These are phyloP conservation scores for Talaromyces sp. DNA, from an alignment of 2,329 filamentous ascomycete genomes.

Conservation along the genomic window DNA sequence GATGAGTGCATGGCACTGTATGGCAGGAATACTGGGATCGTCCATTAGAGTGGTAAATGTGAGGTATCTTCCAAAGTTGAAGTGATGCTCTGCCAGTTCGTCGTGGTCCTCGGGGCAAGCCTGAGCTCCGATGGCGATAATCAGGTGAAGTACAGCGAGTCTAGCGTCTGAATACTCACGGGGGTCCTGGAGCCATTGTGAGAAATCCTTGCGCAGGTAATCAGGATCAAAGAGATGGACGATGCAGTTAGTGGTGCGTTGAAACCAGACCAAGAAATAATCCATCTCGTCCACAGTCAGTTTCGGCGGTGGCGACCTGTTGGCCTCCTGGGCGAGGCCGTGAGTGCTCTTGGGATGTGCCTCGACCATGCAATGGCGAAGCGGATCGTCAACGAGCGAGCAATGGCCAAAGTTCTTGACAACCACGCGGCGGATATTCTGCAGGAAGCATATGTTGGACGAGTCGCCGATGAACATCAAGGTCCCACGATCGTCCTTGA, in stretches of 20 bases:
- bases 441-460: neutral
- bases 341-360: neutral
- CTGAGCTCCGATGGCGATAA: neutral
- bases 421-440: conserved; percentile 44
- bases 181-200: conserved; percentile 25
- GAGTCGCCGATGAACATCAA: neutral
- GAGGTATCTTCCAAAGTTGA: conserved; percentile 32
- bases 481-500: neutral
- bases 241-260: conserved; percentile 21
- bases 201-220: conserved; percentile 22
- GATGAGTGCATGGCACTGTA: conserved; percentile 50
- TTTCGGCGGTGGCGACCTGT: conserved; percentile 10
- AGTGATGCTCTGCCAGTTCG: conserved; percentile 29
- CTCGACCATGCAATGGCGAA: conserved; percentile 39
- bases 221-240: conserved; percentile 30
- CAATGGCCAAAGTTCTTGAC: conserved; percentile 42
- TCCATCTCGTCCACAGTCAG: conserved; percentile 21
- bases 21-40: conserved; percentile 45
- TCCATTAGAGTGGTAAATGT: conserved; percentile 31
- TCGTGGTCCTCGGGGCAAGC: conserved; percentile 29
- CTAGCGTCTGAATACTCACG: neutral
- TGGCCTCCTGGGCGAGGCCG: neutral
- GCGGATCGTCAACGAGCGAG: conserved; percentile 37
- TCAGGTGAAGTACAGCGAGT: neutral
- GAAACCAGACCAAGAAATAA: conserved; percentile 29